Base-by-base conservation (phyloP, 2,329 filamentous ascomycete genomes). In the Cladosporium sp. region DNA sequence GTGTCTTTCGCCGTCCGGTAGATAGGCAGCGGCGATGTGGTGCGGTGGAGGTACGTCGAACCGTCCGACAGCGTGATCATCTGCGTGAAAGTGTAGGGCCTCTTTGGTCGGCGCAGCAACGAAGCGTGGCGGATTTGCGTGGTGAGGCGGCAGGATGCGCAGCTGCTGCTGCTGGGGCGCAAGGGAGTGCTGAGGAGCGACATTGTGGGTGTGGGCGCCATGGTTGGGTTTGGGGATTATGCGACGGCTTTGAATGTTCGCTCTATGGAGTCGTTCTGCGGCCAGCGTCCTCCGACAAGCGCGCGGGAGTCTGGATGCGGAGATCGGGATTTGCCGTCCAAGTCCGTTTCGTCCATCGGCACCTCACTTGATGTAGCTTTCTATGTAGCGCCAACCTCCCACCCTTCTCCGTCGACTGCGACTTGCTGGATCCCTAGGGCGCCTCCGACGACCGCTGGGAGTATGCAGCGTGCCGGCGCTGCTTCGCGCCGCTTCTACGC, bases 81-180 rank as follows among this genome's bases (percentile, higher is more conserved):
- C 74, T 98, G 93, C n/a, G 92, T 96, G 78, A 96, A 97, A 61
- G 86, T 89, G 78, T 96, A 97, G 40, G 93, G 92, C 5, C 91
- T 83, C 66, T 90, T 87, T n/a, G 90, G 90, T 13, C 93, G 89
- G 57, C 80, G 81, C 67, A 97, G 82, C 58, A 95, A 86, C 19
- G 87, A 90, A 49, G 93, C 93, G 68, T 89, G 83, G 56, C 90
- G 85, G 67, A 83, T 77, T 74, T 91, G 86, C 22, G 53, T 33
- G 46, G 41, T 33, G 53, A 53, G 46, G 53, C 43, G 38, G 52
- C 49, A 56, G 41, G 43, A 19, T 28, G 54, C 33, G 48, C 52
- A 57, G 41, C 40, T 32, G 22, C 41, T 43, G 22, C 31, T 6
- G 5, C 13, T 40, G 4, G 58, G 56, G 9, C 57, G 59, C 33